Evolutionary conservation across 2,329 filamentous ascomycete species (phyloP), one percentile per base, ranked within the genome.

Genomic region (Mollisiaceae sp.): DNA sequence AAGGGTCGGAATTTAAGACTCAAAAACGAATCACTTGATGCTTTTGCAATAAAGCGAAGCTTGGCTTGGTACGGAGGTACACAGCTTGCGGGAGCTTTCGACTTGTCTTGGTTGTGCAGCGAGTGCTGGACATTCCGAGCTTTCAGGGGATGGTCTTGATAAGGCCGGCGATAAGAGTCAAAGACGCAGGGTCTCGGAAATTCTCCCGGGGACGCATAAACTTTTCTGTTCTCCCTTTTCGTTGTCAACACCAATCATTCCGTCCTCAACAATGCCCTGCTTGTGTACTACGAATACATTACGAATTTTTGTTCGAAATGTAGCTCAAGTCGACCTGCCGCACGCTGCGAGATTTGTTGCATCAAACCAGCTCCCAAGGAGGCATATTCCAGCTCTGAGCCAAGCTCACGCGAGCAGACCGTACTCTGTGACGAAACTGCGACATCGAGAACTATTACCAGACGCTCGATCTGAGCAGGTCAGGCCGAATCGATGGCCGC

Each of bases 241-340:
- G 56, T 63, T 59, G 39, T 60, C 47, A 59, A 72, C 70, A 43
- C 63, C 70, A n/a, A 63, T 52, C 61, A 36, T 22, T 35, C n/a
- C 6, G 1, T 22, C 32, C 32, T 59, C 64, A 67, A 68, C 59
- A 35, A 76, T 76, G 75, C 56, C 68, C 70, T 75, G 75, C 65
- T 67, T 65, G 27, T 76, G 74, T 59, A 69, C 63, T 27, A 52
- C 58, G 24, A 73, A 73, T 56, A 69, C 67, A 15, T 65, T 76
- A n/a, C 63, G 65, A 62, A 55, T 72, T 2, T 76, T 76, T 54
- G 69, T 76, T 27, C 70, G 74, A 60, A 73, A 65, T 66, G 61
- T 76, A 54, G 67, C 74, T 18, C 71, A 75, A 39, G 62, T 76
- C 38, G 73, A 76, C 62, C 27, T 76, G n/a, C 60, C 70, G 41